phyloP scores from a whole-genome alignment of 108 stramenopile species.

The Discostella pseudostelligera region DNA sequence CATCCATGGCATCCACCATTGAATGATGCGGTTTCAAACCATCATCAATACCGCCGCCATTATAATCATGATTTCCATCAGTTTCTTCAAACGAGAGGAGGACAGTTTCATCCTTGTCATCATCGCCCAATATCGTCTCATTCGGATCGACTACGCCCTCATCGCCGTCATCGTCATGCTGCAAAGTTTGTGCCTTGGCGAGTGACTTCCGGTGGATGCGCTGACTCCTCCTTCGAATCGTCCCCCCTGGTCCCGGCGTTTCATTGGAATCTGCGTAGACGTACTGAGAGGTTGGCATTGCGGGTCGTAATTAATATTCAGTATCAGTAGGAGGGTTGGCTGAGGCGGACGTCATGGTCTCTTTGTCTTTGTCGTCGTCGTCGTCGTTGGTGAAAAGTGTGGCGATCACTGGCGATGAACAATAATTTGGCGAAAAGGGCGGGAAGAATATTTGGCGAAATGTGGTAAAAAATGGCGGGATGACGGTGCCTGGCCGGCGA shows the following conservation, averaged over 20 bases:
- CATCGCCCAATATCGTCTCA: slow-evolving; percentile 21
- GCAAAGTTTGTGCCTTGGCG: background rate
- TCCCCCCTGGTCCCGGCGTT: background rate
- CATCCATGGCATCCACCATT: slow-evolving; percentile 3
- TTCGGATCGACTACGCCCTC: slow-evolving; percentile 10
- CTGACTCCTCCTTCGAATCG: slow-evolving; percentile 4
- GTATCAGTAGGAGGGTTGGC: too few relatives aligned
- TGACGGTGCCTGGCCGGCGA: too few relatives aligned
- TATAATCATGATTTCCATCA: background rate
- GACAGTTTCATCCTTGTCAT: background rate
- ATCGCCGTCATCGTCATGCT: background rate
- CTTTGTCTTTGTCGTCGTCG: background rate
- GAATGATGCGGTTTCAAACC: background rate
- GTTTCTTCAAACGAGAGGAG: background rate
- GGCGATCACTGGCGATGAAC: too few relatives aligned
- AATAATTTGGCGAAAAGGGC: too few relatives aligned
- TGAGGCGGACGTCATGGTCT: too few relatives aligned
- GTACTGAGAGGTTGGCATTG: slow-evolving; percentile 34
- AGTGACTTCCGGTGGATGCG: slow-evolving; percentile 4
- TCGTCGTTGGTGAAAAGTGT: too few relatives aligned
- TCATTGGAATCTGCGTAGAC: slow-evolving; percentile 11
- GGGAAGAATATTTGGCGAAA: too few relatives aligned
- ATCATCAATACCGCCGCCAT: background rate
- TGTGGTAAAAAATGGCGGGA: too few relatives aligned
- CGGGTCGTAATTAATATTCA: too few relatives aligned